These are phyloP conservation scores for Plantago coronopus DNA, from an alignment of 305 asterid genomes.

Conservation along the genomic window DNA sequence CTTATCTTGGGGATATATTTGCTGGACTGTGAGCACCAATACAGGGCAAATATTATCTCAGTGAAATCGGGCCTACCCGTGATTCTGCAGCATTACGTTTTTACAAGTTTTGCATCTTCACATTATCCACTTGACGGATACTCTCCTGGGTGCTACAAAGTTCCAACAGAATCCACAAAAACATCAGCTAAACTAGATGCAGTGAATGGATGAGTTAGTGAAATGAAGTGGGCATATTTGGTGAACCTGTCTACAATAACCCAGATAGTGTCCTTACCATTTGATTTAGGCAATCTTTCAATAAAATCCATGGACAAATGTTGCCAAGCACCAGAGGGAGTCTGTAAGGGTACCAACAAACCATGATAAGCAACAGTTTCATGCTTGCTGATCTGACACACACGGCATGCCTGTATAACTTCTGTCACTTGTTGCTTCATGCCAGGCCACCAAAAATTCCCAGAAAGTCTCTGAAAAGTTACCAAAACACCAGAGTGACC, in stretches of 20 bases:
- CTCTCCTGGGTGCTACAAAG: no score
- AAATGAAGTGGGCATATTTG: background rate
- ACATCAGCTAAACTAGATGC: background rate
- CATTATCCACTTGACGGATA: no score
- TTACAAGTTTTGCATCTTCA: no score
- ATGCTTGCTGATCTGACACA: background rate
- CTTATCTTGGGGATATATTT: no score
- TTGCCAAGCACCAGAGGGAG: background rate
- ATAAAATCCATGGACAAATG: background rate
- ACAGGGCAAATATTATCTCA: no score
- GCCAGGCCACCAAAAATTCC: no score
- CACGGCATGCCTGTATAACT: background rate
- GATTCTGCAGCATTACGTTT: no score
- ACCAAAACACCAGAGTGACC: no score
- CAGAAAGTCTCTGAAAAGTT: no score
- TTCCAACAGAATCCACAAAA: background rate
- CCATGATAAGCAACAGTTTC: background rate
- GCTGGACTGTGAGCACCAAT: no score
- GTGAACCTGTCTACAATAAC: background rate
- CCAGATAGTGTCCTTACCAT: background rate
- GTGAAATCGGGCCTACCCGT: no score
- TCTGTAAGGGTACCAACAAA: background rate
- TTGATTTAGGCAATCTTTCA: background rate
- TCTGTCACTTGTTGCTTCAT: no score
- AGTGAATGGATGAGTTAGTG: background rate